Conservation (phyloP, 257 asterid genomes). For the Nicotiana noctiflora region DNA sequence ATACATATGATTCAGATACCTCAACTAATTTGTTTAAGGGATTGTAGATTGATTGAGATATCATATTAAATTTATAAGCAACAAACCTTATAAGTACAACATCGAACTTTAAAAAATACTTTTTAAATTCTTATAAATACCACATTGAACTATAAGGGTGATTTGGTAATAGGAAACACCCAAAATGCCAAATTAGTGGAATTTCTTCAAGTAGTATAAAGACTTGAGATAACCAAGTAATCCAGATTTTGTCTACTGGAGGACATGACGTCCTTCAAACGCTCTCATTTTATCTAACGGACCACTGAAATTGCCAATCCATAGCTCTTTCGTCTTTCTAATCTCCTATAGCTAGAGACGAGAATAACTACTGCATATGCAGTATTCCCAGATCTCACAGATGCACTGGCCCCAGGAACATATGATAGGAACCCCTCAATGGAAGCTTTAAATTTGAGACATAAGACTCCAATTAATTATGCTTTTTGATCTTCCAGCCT, state of each 20-base stretch:
- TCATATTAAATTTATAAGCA: neutral
- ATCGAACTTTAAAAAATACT: neutral
- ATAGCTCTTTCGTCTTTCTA: neutral
- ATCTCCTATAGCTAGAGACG: neutral
- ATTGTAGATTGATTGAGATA: neutral
- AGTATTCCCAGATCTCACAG: neutral
- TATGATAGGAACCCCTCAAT: neutral
- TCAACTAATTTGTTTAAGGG: neutral
- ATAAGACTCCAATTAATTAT: too few species aligned
- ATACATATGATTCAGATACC: too few species aligned
- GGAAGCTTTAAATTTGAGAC: neutral
- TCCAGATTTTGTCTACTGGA: too few species aligned
- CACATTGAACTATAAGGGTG: too few species aligned
- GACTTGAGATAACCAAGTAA: too few species aligned
- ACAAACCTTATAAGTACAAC: neutral
- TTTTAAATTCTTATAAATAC: too few species aligned
- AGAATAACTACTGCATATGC: neutral
- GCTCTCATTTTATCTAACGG: too few species aligned
- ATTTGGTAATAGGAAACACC: too few species aligned
- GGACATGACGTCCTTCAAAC: too few species aligned
- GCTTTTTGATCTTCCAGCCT: neutral
- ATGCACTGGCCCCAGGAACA: neutral
- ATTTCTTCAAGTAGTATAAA: too few species aligned
- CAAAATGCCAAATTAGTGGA: too few species aligned
- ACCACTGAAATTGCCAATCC: neutral